These are phyloP conservation scores for Recurvomyces mirabilis DNA, from an alignment of 495 filamentous ascomycete genomes.

Conservation along the genomic window DNA sequence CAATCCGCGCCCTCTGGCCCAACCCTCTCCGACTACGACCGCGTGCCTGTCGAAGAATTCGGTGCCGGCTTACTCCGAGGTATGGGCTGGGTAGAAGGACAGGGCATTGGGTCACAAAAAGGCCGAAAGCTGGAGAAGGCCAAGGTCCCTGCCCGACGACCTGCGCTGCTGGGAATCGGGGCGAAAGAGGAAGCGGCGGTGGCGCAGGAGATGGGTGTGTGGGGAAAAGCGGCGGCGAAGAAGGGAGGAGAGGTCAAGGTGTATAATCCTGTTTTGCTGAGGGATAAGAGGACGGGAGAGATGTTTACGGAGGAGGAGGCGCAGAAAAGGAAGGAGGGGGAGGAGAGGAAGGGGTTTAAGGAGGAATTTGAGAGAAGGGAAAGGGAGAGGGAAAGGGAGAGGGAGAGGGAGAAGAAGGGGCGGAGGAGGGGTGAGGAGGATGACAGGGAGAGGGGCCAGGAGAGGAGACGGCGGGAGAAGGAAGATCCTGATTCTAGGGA, in stretches of 20 bases:
- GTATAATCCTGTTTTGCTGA: constrained; percentile 57
- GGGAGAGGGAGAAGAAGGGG: constrained; percentile 34
- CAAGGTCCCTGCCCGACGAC: constrained; percentile 49
- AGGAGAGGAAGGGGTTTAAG: constrained; percentile 33
- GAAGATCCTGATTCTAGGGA: constrained; percentile 7
- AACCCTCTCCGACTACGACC: constrained; percentile 71
- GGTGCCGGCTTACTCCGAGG: constrained; percentile 76
- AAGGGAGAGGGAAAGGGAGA: constrained; percentile 37
- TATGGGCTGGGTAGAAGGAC: constrained; percentile 91
- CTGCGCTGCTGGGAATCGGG: constrained; percentile 76
- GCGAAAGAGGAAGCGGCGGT: constrained; percentile 60
- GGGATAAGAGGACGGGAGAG: constrained; percentile 56
- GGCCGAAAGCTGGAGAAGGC: constrained; percentile 35
- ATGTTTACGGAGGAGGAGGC: constrained; percentile 53
- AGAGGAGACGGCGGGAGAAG: constrained; percentile 7
- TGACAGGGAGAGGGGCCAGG: constrained; percentile 8
- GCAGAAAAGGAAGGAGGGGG: constrained; percentile 33
- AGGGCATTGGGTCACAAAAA: constrained; percentile 49
- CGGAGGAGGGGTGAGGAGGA: constrained; percentile 21
- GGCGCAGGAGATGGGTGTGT: constrained; percentile 63
- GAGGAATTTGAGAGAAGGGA: constrained; percentile 32
- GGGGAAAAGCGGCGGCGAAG: constrained; percentile 60
- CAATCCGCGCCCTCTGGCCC: constrained; percentile 62
- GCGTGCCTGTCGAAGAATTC: constrained; percentile 87
- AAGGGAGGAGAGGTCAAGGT: constrained; percentile 43